Conservation (phyloP, 768 basidiomycete genomes). For the Auricularia auricula-judae region DNA sequence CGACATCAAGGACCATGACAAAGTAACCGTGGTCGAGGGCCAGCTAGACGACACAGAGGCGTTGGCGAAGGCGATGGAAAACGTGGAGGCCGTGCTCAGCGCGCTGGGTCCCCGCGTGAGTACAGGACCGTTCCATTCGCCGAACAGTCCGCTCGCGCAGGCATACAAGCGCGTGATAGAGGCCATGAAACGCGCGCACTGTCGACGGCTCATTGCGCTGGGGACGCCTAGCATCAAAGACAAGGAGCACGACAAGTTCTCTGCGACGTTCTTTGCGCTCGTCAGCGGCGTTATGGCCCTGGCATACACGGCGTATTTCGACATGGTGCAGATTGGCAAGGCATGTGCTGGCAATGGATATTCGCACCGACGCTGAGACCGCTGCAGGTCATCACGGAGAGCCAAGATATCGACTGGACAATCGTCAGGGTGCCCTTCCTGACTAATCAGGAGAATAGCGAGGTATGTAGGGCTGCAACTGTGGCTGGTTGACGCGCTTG, state of each 20-base stretch:
- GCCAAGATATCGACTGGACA: constrained; percentile 52
- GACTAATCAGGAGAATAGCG: constrained; percentile 31
- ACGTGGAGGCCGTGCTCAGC: constrained; percentile 53
- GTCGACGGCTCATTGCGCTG: constrained; percentile 53
- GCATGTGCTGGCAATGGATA: neutral
- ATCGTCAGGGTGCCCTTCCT: constrained; percentile 58
- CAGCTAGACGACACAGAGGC: constrained; percentile 40
- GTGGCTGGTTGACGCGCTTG: neutral
- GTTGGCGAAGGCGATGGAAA: constrained; percentile 41
- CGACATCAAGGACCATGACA: constrained; percentile 32
- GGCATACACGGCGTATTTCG: constrained; percentile 43
- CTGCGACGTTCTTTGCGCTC: constrained; percentile 31
- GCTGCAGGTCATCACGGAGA: constrained; percentile 30
- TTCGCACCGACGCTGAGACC: constrained; percentile 41
- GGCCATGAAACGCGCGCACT: constrained; percentile 38
- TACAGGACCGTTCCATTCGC: constrained; percentile 23
- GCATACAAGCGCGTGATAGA: constrained; percentile 47
- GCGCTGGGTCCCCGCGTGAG: constrained; percentile 45
- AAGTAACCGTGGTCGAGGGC: constrained; percentile 42
- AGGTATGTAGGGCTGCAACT: neutral
- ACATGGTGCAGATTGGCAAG: constrained; percentile 1
- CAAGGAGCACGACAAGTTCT: constrained; percentile 36
- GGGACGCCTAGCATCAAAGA: constrained; percentile 59
- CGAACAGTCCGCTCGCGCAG: constrained; percentile 47
- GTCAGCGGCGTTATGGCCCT: constrained; percentile 28